Evolutionary conservation across 208 protist genomes (phyloP).

Genomic region (Zelonia costaricensis): DNA sequence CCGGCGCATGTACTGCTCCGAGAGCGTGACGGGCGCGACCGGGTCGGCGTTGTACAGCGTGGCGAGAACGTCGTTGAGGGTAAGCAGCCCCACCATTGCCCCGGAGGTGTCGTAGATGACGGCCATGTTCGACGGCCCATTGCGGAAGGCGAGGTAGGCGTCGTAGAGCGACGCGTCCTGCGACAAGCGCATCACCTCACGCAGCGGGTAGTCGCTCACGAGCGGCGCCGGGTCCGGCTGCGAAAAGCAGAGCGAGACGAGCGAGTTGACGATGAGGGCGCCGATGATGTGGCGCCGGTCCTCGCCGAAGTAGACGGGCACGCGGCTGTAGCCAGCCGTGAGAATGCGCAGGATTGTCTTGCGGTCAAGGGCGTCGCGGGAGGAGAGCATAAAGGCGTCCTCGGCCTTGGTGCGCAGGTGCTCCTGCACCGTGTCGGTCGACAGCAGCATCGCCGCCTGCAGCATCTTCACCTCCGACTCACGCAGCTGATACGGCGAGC

Average conservation of each 20-base stretch:
- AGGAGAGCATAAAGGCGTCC: conserved; percentile 83
- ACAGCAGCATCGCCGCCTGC: conserved; percentile 70
- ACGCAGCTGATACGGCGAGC: conserved; percentile 32
- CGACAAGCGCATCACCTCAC: conserved; percentile 61
- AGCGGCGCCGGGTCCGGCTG: conserved; percentile 51
- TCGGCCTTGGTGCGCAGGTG: conserved; percentile 48
- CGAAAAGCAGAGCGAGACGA: conserved; percentile 70
- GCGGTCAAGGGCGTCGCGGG: conserved; percentile 50
- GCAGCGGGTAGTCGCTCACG: conserved; percentile 67
- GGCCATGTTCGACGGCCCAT: conserved; percentile 59
- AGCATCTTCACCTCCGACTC: conserved; percentile 75
- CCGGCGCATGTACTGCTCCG: conserved; percentile 28
- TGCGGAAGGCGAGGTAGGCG: conserved; percentile 67
- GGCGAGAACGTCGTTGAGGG: conserved; percentile 60
- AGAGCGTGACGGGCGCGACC: conserved; percentile 8
- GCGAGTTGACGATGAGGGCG: conserved; percentile 80
- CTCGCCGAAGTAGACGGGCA: conserved; percentile 83
- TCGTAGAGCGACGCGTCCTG: conserved; percentile 57
- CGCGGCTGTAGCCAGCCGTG: conserved; percentile 68
- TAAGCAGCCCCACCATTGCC: conserved; percentile 61
- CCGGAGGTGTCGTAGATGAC: conserved; percentile 60
- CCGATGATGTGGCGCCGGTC: conserved; percentile 82
- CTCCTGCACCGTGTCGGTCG: conserved; percentile 60
- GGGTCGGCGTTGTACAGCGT: conserved; percentile 52
- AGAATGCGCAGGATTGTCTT: conserved; percentile 67